Percentiles rank a stretch among this genome's conserved stretches.
Conservation (phyloP, 306 rosid species). For the Quercus gilva region DNA sequence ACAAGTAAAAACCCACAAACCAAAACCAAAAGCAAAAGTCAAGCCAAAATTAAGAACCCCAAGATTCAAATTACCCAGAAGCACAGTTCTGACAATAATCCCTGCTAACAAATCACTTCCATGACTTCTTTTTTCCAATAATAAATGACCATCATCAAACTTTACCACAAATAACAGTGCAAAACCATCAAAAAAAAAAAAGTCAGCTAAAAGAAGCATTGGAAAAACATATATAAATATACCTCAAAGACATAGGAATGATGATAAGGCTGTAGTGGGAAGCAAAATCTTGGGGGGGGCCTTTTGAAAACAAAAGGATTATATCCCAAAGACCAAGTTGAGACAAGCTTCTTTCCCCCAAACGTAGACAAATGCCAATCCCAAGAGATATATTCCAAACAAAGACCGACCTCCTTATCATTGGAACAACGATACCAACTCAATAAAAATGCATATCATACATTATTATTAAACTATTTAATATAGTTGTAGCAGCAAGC, state of each 20-base stretch:
- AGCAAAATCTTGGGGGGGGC: conserved; percentile 12
- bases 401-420: conserved; percentile 69
- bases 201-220: not conserved
- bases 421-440: conserved; percentile 84
- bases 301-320: conserved; percentile 11
- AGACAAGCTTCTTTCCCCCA: conserved; percentile 24
- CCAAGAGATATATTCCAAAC: conserved; percentile 56
- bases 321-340: conserved; percentile 8
- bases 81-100: not conserved
- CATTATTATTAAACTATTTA: not conserved
- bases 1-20: not conserved
- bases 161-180: conserved; percentile 14
- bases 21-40: not conserved
- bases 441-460: conserved; percentile 27
- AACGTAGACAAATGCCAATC: conserved; percentile 58
- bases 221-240: conserved; percentile 10
- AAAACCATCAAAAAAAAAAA: conserved; percentile 4
- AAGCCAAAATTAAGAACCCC: not conserved
- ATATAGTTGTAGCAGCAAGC: conserved; percentile 17
- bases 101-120: not conserved
- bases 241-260: conserved; percentile 15
- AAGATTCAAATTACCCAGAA: conserved; percentile 9
- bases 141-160: conserved; percentile 7
- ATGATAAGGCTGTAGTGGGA: conserved; percentile 19
- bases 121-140: not conserved